Evolutionary conservation across 2,329 filamentous ascomycete genomes (phyloP).

Genomic region (Monilinia vaccinii-corymbosi): DNA sequence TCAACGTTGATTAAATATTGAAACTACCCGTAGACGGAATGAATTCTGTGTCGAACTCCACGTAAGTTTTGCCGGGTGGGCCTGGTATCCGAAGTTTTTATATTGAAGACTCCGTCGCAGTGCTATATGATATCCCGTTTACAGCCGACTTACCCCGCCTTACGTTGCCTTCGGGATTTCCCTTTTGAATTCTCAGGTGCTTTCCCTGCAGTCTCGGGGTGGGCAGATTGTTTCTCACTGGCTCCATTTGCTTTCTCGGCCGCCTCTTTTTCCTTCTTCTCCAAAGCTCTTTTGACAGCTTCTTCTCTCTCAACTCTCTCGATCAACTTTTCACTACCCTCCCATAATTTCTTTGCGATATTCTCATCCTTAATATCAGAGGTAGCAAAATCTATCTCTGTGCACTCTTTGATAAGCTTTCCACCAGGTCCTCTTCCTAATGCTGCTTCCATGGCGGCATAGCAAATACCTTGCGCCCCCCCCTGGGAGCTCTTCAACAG

Average conservation of each 20-base stretch:
- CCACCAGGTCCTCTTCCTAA: conserved; percentile 58
- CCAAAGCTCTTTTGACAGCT: conserved; percentile 42
- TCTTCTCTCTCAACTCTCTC: conserved; percentile 73
- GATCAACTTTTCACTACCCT: conserved; percentile 77
- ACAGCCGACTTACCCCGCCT: conserved; percentile 17
- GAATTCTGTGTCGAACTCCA: neutral
- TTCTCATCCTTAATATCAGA: conserved; percentile 70
- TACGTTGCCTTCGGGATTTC: conserved; percentile 26
- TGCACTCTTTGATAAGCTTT: conserved; percentile 81
- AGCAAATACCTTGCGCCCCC: conserved; percentile 80
- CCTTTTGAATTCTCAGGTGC: conserved; percentile 23
- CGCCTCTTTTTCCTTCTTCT: conserved; percentile 33
- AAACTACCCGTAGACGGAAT: neutral
- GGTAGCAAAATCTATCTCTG: conserved; percentile 61
- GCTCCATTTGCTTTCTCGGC: conserved; percentile 23
- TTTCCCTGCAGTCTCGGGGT: conserved; percentile 32
- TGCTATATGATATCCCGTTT: neutral
- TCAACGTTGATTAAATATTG: neutral
- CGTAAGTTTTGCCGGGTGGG: neutral
- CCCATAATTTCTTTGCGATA: conserved; percentile 78
- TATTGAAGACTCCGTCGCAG: conserved; percentile 4
- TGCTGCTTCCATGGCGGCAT: conserved; percentile 72
- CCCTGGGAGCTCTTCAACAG: conserved; percentile 75
- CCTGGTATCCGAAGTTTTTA: neutral
- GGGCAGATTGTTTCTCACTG: conserved; percentile 14